Base-by-base conservation (phyloP, 2,329 filamentous ascomycete genomes). In the Fusarium tricinctum region DNA sequence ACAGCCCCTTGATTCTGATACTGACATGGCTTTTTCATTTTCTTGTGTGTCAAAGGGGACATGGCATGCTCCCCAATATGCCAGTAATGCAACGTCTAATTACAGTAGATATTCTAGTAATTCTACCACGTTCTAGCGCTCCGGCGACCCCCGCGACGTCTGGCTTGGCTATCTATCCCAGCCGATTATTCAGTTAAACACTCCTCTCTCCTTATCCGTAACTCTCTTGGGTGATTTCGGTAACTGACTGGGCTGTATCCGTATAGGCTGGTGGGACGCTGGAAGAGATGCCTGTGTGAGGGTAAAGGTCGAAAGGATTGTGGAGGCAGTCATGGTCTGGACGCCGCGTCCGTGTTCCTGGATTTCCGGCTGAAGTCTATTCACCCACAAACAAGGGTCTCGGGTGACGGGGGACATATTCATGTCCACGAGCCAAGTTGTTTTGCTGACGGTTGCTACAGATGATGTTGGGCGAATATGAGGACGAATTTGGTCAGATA, bases 281-380 rank as follows among this genome's bases (percentile, higher is more conserved):
- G 57, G 67, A 68, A 67, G 58, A 70, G 62, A 19, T 61, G 23
- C 26, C 45, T 19, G 26, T 19, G 19, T 54, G 42, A 57, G 50
- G 48, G 39, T 58, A 52, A 49, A 47, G 9, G 12, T 30, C 28
- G 35, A 38, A 39, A 23, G 46, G 48, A 52, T 12, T 63, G 63
- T 47, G 68, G 68, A 68, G 66, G 62, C 23, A 33, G 46, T 22
- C 39, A 67, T 52, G 50, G 65, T 40, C 45, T 54, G 45, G 50
- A 70, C 58, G 63, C 67, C 53, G 43, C 42, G 56, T 70, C 60
- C 63, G 49, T 44, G 68, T 63, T 60, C 46, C 56, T 63, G 56
- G 53, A 63, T 66, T 67, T 57, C 54, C 30, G 43, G 40, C 45
- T 48, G 42, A 51, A 48, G 55, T 42, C 23, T 32, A 28, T 30